Conservation (phyloP, 345 rosid genomes). For the Viola odorata region DNA sequence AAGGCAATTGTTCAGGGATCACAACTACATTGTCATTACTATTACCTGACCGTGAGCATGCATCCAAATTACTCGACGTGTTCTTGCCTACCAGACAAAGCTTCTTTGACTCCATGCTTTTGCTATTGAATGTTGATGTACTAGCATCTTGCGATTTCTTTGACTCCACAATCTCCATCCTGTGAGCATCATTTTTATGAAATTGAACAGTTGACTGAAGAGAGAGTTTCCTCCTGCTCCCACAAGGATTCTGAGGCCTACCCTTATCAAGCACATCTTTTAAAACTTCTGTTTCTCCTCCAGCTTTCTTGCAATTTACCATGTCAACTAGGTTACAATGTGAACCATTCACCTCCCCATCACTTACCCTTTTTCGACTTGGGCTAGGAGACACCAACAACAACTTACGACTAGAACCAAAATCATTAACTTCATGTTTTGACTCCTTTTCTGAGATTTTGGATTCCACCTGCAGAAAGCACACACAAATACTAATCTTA, state of each 20-base stretch:
- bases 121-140: constrained; percentile 3
- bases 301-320: constrained; percentile 12
- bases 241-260: constrained; percentile 7
- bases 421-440: constrained; percentile 21
- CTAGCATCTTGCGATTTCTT: constrained; percentile 9
- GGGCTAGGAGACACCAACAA: constrained; percentile 34
- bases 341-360: constrained; percentile 18
- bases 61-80: not conserved
- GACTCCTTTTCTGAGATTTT: constrained; percentile 17
- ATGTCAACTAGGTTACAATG: not conserved
- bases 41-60: constrained; percentile 8
- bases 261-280: constrained; percentile 17
- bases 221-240: constrained; percentile 34
- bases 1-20: constrained; percentile 2
- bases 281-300: constrained; percentile 20
- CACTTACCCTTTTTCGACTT: constrained; percentile 11
- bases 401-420: constrained; percentile 31
- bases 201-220: constrained; percentile 25
- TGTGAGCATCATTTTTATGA: constrained; percentile 21
- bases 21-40: constrained; percentile 4
- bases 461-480: constrained; percentile 35
- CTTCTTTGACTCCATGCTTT: constrained; percentile 4
- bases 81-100: constrained; percentile 7
- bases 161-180: constrained; percentile 14
- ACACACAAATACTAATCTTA: not conserved